Percentiles rank a stretch among this genome's conserved stretches.
These are phyloP conservation scores for Chalciporus chontae DNA, from an alignment of 768 basidiomycete species.

Conservation along the genomic window DNA sequence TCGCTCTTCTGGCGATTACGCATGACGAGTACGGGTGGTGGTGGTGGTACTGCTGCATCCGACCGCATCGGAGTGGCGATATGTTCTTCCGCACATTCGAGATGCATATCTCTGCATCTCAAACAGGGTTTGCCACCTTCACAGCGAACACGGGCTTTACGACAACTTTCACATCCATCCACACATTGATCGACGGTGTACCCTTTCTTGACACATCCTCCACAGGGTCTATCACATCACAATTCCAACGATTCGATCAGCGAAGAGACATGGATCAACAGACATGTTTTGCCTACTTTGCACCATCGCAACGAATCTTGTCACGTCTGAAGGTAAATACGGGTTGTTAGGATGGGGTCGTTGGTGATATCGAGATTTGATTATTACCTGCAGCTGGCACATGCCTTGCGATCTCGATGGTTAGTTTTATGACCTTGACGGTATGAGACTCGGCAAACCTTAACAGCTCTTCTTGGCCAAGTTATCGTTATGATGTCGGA, in stretches of 20 bases:
- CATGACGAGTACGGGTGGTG: slow-evolving; percentile 20
- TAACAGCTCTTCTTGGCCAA: slow-evolving; percentile 51
- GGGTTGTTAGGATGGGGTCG: no score
- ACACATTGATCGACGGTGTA: slow-evolving; percentile 50
- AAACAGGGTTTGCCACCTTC: slow-evolving; percentile 37
- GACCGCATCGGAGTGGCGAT: slow-evolving; percentile 19
- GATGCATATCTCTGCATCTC: slow-evolving; percentile 32
- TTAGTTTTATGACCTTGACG: slow-evolving; percentile 12
- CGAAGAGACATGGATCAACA: not conserved
- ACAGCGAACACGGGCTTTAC: slow-evolving; percentile 45
- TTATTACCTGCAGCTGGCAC: slow-evolving; percentile 53
- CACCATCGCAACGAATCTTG: slow-evolving; percentile 59
- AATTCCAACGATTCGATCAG: not conserved
- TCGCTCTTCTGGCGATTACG: slow-evolving; percentile 38
- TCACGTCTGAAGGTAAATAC: slow-evolving; percentile 41
- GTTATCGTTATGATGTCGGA: slow-evolving; percentile 47
- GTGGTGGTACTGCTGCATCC: no score
- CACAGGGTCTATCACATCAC: slow-evolving; percentile 46
- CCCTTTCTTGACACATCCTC: slow-evolving; percentile 54
- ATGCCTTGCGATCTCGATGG: slow-evolving; percentile 38
- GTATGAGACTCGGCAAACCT: slow-evolving; percentile 35
- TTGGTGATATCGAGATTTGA: not conserved
- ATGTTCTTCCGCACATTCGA: slow-evolving; percentile 48
- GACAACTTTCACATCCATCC: slow-evolving; percentile 60
- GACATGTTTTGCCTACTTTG: slow-evolving; percentile 35